Evolutionary conservation across 2,329 filamentous ascomycete species (phyloP).

Genomic region (Neonectria punicea): DNA sequence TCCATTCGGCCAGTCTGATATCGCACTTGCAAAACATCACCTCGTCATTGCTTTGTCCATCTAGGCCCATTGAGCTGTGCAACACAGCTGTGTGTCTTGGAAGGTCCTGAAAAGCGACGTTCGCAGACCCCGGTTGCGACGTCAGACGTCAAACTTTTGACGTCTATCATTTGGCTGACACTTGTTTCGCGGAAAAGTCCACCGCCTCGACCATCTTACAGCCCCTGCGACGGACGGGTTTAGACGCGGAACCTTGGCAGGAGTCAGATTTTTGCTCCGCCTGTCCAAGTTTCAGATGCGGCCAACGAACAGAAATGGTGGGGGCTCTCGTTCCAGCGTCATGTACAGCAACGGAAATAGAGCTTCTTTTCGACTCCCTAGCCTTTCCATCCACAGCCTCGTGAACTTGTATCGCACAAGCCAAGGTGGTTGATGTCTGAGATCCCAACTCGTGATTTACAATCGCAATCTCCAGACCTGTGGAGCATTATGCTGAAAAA

Average conservation of each 20-base stretch:
- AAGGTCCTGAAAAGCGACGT: conserved; percentile 25
- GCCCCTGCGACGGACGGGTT: conserved; percentile 19
- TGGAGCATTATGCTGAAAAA: conserved; percentile 41
- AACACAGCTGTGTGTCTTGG: conserved; percentile 24
- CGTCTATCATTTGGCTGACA: conserved; percentile 21
- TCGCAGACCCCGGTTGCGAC: conserved; percentile 36
- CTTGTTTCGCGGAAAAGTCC: conserved; percentile 5
- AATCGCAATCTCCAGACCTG: conserved; percentile 37
- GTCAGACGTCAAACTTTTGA: conserved; percentile 33
- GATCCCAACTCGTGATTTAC: conserved; percentile 31
- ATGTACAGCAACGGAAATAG: conserved; percentile 29
- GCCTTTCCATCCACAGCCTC: conserved; percentile 33
- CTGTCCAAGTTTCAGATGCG: conserved; percentile 29
- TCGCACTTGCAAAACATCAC: conserved; percentile 41
- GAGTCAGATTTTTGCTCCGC: conserved; percentile 15
- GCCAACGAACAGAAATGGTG: conserved; percentile 27
- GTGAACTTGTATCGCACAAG: conserved; percentile 32
- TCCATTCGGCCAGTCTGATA: conserved; percentile 33
- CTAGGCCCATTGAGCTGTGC: conserved; percentile 25
- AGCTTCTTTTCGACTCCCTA: conserved; percentile 21
- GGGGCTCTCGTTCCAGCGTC: conserved; percentile 20
- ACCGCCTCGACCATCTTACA: conserved; percentile 26
- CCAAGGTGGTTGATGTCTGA: conserved; percentile 25
- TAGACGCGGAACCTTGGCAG: conserved; percentile 18
- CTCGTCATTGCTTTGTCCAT: conserved; percentile 21